Conservation (phyloP, 2,329 filamentous ascomycete species). For the Colletotrichum liaoningense region DNA sequence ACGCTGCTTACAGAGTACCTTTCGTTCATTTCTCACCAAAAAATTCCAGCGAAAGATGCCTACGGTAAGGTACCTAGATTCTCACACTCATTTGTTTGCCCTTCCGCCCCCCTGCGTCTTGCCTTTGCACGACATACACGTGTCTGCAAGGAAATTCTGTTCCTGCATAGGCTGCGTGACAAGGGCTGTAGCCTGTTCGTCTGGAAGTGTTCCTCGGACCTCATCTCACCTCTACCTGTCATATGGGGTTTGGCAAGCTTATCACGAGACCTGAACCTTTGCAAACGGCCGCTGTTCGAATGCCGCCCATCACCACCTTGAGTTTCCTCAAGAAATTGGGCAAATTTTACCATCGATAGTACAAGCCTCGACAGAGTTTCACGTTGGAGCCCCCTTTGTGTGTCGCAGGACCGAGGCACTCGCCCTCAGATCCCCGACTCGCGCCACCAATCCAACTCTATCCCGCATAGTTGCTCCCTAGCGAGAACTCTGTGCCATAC, state of each 20-base stretch:
- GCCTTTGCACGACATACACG: not conserved
- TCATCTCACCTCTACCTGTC: not conserved
- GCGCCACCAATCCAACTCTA: slow-evolving; percentile 22
- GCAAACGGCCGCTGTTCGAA: slow-evolving; percentile 22
- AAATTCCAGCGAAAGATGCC: not conserved
- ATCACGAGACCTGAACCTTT: not conserved
- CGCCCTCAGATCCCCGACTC: slow-evolving; percentile 9
- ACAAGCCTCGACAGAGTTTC: not conserved
- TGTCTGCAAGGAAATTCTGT: slow-evolving; percentile 1
- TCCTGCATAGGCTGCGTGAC: not conserved
- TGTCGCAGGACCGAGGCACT: not conserved
- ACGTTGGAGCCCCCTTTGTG: not conserved
- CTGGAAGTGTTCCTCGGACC: not conserved
- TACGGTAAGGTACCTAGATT: not conserved
- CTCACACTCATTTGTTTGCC: not conserved
- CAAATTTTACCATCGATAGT: not conserved
- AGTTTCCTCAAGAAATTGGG: not conserved
- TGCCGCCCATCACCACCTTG: not conserved
- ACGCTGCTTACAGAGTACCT: not conserved
- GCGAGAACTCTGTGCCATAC: not conserved
- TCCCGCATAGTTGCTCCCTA: not conserved
- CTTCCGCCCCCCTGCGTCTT: not conserved
- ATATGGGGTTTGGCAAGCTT: not conserved
- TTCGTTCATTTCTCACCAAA: not conserved
- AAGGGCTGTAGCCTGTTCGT: not conserved